Evolutionary conservation across 2,329 filamentous ascomycete species (phyloP).

Genomic region (Fusarium sp.): DNA sequence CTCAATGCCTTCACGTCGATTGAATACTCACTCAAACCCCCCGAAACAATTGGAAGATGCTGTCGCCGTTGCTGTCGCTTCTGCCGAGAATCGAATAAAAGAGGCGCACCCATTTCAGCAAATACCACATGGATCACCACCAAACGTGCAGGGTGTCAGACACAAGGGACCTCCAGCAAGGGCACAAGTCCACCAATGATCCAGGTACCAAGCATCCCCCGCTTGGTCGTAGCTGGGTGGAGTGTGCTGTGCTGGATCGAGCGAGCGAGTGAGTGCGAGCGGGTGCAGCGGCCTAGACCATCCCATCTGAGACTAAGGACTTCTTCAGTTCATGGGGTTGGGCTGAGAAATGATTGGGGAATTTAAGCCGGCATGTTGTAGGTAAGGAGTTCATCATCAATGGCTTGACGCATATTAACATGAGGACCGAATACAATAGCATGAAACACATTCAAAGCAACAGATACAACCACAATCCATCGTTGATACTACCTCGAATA

Average conservation of each 20-base stretch:
- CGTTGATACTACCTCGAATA: not conserved
- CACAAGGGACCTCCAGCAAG: conserved; percentile 39
- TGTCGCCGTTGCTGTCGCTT: conserved; percentile 1
- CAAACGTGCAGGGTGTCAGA: conserved; percentile 7
- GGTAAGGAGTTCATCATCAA: not conserved
- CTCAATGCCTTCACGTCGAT: not conserved
- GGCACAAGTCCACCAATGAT: conserved; percentile 41
- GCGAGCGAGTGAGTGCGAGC: conserved; percentile 24
- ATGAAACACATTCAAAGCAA: not conserved
- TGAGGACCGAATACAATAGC: conserved; percentile 18
- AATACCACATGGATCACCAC: conserved; percentile 28
- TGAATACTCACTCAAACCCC: not conserved
- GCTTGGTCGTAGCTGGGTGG: conserved; percentile 33
- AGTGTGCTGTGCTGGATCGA: conserved; percentile 16
- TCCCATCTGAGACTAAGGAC: conserved; percentile 40
- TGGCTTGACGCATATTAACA: conserved; percentile 16
- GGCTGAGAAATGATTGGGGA: conserved; percentile 17
- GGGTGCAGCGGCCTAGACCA: conserved; percentile 37
- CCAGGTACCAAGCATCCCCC: conserved; percentile 42
- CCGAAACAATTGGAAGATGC: not conserved
- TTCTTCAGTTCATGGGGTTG: conserved; percentile 19
- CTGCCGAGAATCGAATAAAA: not conserved
- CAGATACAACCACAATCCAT: not conserved
- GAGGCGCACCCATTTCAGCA: conserved; percentile 18
- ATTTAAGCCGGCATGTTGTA: not conserved